Evolutionary conservation across 768 basidiomycete species (phyloP).

Genomic region (Tricholoma matsutake): DNA sequence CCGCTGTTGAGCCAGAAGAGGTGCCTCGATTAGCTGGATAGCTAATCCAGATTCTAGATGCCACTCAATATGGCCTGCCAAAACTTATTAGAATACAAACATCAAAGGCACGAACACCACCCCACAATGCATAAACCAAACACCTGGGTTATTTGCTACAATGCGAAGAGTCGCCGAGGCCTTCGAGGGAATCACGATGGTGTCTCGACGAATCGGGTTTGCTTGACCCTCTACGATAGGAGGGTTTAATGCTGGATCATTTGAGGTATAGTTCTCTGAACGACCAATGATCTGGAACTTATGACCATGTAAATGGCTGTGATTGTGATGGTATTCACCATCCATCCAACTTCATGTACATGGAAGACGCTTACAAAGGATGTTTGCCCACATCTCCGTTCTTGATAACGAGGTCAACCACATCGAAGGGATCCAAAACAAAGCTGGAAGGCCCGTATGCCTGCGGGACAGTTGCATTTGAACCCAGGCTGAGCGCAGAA

Average conservation of each 20-base stretch:
- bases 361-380: slow-evolving; percentile 64
- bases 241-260: slow-evolving; percentile 78
- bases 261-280: slow-evolving; percentile 63
- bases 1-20: slow-evolving; percentile 60
- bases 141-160: slow-evolving; percentile 90
- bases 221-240: slow-evolving; percentile 70
- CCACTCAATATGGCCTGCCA: slow-evolving; percentile 79
- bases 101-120: slow-evolving; percentile 21
- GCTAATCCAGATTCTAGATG: slow-evolving; percentile 85
- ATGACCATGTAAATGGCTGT: slow-evolving; percentile 90
- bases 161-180: slow-evolving; percentile 72
- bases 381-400: slow-evolving; percentile 75
- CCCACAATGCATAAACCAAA: slow-evolving; percentile 79
- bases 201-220: slow-evolving; percentile 94
- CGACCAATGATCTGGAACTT: slow-evolving; percentile 79
- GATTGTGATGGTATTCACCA: neutral
- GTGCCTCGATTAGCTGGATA: slow-evolving; percentile 80
- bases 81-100: neutral
- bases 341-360: neutral
- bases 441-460: slow-evolving; percentile 84
- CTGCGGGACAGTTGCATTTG: slow-evolving; percentile 56
- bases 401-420: slow-evolving; percentile 73
- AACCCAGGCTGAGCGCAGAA: slow-evolving; percentile 72
- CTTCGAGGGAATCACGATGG: slow-evolving; percentile 69
- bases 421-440: slow-evolving; percentile 70